Percentiles rank a stretch among this genome's conserved stretches.
Conservation (phyloP, 805 yeast species). For the Torulaspora delbrueckii region DNA sequence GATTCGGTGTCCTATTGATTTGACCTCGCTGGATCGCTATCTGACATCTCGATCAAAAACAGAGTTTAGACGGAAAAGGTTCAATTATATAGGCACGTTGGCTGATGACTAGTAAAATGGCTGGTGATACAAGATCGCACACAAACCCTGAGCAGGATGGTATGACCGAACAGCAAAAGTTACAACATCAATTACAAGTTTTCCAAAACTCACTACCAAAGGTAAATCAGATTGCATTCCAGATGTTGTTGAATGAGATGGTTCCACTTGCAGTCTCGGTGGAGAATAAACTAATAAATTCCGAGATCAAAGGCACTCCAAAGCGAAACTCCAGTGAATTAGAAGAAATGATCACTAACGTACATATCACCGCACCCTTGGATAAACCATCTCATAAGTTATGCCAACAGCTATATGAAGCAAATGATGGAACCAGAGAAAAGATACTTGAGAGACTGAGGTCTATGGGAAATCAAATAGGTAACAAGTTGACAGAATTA, state of each 20-base stretch:
- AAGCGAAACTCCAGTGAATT: conserved; percentile 13
- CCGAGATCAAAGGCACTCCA: conserved; percentile 15
- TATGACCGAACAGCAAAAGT: conserved; percentile 21
- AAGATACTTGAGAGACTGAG: conserved; percentile 60
- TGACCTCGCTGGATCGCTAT: neutral
- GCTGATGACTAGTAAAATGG: conserved; percentile 23
- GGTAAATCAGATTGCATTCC: conserved; percentile 54
- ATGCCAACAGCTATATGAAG: conserved; percentile 29
- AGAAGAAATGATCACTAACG: conserved; percentile 8
- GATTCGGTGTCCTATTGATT: neutral
- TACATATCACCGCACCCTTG: conserved; percentile 18
- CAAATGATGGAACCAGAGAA: conserved; percentile 37
- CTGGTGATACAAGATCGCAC: conserved; percentile 1
- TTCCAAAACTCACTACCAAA: conserved; percentile 35
- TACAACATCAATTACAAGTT: conserved; percentile 28
- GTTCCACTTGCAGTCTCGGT: conserved; percentile 69
- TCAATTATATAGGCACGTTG: neutral
- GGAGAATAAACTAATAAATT: conserved; percentile 40
- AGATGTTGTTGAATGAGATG: conserved; percentile 66
- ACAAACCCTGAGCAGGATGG: conserved; percentile 9
- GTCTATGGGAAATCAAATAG: conserved; percentile 64
- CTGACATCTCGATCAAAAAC: neutral
- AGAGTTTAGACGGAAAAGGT: neutral
- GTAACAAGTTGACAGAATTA: conserved; percentile 52
- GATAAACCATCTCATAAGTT: conserved; percentile 28